Base-by-base conservation (phyloP, 179 eudicot species). In the Vitellaria paradoxa region DNA sequence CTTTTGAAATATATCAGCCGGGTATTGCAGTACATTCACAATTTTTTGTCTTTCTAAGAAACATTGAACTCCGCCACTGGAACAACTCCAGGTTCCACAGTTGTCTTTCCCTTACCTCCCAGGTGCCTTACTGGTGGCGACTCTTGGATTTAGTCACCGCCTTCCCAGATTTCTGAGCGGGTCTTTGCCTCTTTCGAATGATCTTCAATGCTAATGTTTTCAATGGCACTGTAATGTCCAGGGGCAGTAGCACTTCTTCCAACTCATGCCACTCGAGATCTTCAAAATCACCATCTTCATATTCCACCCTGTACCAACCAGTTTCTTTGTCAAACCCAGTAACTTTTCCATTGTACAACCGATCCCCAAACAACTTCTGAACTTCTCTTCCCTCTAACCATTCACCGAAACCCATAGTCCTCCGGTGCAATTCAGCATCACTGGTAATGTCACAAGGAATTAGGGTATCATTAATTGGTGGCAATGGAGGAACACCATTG, bases 211-310 rank as follows among this genome's bases (percentile, higher is more conserved):
- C 90, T 71, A 93, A 64, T 73, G 91, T 60, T 80, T 84, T 90
- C 79, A 93, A 77, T 10, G 97, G 92, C 70, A 93, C 76, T 4
- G 90, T 78, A 30, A 91, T 82, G 81, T 91, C 96, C 14, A 93
- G 82, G 5, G 97, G 97, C 76, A 82, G 81, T 17, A 93, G 92
- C 68, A 93, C 77, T 45, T 85, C 84, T 69, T 77, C 77, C 83
- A 93, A 70, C 81, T 93, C 97, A 61, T 81, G 83, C 97, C 97
- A 93, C 72, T 91, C 94, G 6, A 93, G 91, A 86, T 93, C 97
- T 82, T 93, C 97, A 77, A 75, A 83, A 72, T 93, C 97, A 9
- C 94, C 96, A 76, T 93, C 97, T 72, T 91, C 94, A 20, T 93
- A 93, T 42, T 84, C 83, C 47, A 91, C 93, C 80, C 89, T 85